Conservation (phyloP, 345 rosid species). For the Camelina hispida region DNA sequence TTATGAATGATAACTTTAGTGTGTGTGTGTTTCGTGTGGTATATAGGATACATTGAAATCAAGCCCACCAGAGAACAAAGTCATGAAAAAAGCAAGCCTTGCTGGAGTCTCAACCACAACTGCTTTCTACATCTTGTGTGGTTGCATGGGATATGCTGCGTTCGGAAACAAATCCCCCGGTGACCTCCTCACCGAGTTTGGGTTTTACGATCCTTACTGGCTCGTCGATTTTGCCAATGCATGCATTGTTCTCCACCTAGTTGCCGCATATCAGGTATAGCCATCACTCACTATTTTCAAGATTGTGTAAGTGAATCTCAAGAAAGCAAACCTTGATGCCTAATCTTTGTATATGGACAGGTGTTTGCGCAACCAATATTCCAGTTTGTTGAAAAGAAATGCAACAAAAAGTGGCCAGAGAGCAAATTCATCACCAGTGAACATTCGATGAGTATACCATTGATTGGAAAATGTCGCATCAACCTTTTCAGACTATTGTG, state of each 20-base stretch:
- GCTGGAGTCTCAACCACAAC: conserved; percentile 67
- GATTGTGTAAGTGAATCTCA: not conserved
- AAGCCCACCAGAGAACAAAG: conserved; percentile 68
- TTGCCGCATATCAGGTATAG: conserved; percentile 85
- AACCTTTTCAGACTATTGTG: conserved; percentile 70
- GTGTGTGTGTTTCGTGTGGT: not conserved
- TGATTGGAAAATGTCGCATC: conserved; percentile 47
- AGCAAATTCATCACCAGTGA: conserved; percentile 60
- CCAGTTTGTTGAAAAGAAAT: conserved; percentile 58
- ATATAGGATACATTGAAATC: conserved; percentile 73
- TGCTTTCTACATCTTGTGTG: conserved; percentile 73
- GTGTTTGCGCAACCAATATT: conserved; percentile 77
- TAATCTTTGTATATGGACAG: conserved; percentile 43
- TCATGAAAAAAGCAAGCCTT: conserved; percentile 56
- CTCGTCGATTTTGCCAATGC: conserved; percentile 78
- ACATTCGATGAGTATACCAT: conserved; percentile 50
- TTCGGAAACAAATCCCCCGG: conserved; percentile 94
- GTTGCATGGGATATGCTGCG: conserved; percentile 79
- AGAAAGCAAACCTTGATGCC: not conserved
- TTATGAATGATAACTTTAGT: not conserved
- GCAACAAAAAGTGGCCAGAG: conserved; percentile 60
- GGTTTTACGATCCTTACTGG: conserved; percentile 90
- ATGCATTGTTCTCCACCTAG: conserved; percentile 78
- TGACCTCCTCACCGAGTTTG: conserved; percentile 86
- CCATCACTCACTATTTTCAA: not conserved